These are phyloP conservation scores for Candida orba DNA, from an alignment of 805 yeast genomes.

Conservation along the genomic window DNA sequence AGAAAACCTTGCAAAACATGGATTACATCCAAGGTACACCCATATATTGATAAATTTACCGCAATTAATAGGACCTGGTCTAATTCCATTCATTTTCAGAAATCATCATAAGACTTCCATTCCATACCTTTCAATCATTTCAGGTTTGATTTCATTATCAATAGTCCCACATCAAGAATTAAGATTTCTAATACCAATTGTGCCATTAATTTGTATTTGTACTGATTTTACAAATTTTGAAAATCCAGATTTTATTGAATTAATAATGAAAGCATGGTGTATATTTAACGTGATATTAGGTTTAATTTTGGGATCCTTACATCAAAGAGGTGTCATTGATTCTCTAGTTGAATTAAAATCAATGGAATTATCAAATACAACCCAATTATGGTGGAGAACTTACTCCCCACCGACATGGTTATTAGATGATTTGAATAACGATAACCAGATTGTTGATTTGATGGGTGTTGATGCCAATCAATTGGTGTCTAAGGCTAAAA, in stretches of 20 bases:
- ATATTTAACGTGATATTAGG: constrained; percentile 55
- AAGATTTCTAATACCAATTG: constrained; percentile 73
- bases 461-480: constrained; percentile 36
- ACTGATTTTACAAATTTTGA: constrained; percentile 35
- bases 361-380: constrained; percentile 22
- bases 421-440: constrained; percentile 25
- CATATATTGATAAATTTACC: constrained; percentile 77
- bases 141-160: constrained; percentile 61
- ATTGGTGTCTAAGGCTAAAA: constrained; percentile 19
- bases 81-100: constrained; percentile 34
- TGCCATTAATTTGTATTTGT: constrained; percentile 63
- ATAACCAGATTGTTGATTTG: constrained; percentile 31
- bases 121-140: constrained; percentile 50
- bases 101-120: constrained; percentile 34
- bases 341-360: constrained; percentile 40
- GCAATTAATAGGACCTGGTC: constrained; percentile 71
- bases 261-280: constrained; percentile 41
- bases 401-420: constrained; percentile 93
- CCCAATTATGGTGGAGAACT: constrained; percentile 86
- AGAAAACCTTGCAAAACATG: constrained; percentile 66
- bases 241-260: constrained; percentile 11
- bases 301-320: constrained; percentile 68
- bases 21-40: constrained; percentile 71
- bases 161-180: constrained; percentile 87
- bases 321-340: constrained; percentile 86